These are phyloP conservation scores for Mucor indicus DNA, from an alignment of 371 early-diverging fungal species.

Conservation along the genomic window DNA sequence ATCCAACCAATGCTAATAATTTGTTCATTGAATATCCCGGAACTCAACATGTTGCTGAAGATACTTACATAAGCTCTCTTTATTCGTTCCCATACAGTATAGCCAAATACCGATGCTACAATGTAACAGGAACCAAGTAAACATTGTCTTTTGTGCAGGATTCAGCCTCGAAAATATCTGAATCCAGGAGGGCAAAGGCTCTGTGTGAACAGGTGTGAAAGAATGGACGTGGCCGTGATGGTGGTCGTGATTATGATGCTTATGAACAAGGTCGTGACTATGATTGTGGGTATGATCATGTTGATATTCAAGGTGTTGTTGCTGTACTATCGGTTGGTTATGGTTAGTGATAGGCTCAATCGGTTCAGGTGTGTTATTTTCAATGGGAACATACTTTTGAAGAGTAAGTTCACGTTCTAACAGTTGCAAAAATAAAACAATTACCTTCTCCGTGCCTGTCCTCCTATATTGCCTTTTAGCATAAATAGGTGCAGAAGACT, in stretches of 20 bases:
- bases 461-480: slow-evolving; percentile 1
- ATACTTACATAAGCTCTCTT: slow-evolving; percentile 50
- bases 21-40: not conserved
- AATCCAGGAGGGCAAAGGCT: slow-evolving; percentile 39
- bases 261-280: slow-evolving; percentile 1
- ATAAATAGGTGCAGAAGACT: slow-evolving; percentile 9
- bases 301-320: no score
- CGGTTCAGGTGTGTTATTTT: no score
- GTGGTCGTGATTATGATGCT: slow-evolving; percentile 4
- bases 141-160: slow-evolving; percentile 59
- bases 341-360: no score
- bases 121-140: slow-evolving; percentile 58
- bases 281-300: slow-evolving; percentile 1
- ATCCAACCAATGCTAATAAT: slow-evolving; percentile 49
- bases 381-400: no score
- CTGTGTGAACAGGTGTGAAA: slow-evolving; percentile 30
- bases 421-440: not conserved
- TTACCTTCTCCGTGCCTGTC: not conserved
- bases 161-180: slow-evolving; percentile 46
- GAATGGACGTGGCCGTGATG: slow-evolving; percentile 20
- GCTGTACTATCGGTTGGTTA: not conserved
- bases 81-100: slow-evolving; percentile 49
- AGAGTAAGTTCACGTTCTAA: no score
- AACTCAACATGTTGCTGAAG: not conserved
- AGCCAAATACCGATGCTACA: slow-evolving; percentile 42